A percentile compares a stretch with the other conserved stretches of the same genome.
These are phyloP conservation scores for Triticum monococcum DNA, from an alignment of 176 grass and related monocot species.

Conservation along the genomic window DNA sequence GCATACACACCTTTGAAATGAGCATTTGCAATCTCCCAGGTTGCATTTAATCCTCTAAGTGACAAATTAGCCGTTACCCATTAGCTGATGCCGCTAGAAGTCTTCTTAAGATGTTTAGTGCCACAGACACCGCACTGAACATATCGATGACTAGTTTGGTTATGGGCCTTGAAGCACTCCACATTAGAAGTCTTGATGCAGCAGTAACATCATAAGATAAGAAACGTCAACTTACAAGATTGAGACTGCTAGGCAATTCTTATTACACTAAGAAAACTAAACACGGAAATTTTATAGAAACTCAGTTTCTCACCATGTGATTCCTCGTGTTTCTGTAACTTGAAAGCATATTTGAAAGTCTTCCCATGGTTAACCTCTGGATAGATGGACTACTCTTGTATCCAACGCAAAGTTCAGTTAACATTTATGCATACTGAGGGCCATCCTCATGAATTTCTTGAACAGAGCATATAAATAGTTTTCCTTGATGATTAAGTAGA, in stretches of 20 bases:
- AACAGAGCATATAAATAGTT: not conserved
- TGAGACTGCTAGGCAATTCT: not conserved
- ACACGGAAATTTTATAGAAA: not conserved
- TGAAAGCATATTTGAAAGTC: constrained; percentile 53
- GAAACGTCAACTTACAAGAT: too few species aligned
- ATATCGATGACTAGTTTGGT: constrained; percentile 49
- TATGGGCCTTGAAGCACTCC: constrained; percentile 22
- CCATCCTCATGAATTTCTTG: too few species aligned
- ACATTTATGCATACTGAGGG: not conserved
- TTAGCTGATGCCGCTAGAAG: too few species aligned
- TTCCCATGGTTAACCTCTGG: constrained; percentile 54
- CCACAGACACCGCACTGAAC: not conserved
- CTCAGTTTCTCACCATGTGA: constrained; percentile 60
- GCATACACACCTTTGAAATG: not conserved
- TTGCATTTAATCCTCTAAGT: too few species aligned
- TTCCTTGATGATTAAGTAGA: too few species aligned
- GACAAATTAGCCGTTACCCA: too few species aligned
- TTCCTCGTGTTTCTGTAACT: constrained; percentile 61
- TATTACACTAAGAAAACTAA: constrained; percentile 9
- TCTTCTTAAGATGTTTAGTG: too few species aligned
- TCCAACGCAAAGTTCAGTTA: not conserved
- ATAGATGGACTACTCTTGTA: constrained; percentile 46
- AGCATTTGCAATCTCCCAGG: too few species aligned
- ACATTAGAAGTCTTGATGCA: constrained; percentile 3
- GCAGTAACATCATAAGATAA: constrained; percentile 29